Base-by-base conservation (phyloP, 2,329 filamentous ascomycete species). In the Elsinoe batatas region DNA sequence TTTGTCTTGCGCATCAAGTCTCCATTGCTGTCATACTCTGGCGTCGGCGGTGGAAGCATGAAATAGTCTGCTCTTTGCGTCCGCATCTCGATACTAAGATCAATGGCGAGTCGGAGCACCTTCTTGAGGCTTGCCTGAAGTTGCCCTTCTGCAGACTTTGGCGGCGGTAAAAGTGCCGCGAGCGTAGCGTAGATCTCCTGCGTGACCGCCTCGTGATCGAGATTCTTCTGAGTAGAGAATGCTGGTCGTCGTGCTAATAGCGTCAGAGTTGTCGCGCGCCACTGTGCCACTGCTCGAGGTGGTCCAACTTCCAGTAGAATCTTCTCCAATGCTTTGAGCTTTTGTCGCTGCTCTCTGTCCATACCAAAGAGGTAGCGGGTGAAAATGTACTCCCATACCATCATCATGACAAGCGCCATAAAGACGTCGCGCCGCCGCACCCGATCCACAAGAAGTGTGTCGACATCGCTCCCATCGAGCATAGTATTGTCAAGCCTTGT, bases 311-410 rank as follows among this genome's bases (percentile, higher is more conserved):
- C 93, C 17, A 81, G 80, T 30, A 98, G 79, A 37, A 87, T 84
- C 76, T 95, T 96, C 74, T 98, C 94, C 7, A 98, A 80, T 33
- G 87, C 84, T 75, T 98, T 97, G 69, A 98, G 84, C 72, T 97
- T 97, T 71, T 97, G 91, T 64, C 93, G 83, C 72, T 98, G 93
- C 71, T 97, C 93, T 64, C 91, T 82, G 69, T 98, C 93, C 89
- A 98, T 95, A 64, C 93, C 93, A 69, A 98, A 98, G 22, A 98
- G 83, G 70, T 98, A 98, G 61, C 93, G 84, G 7, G 91, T 96
- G 68, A 98, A 98, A 68, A 98, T 85, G 67, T 94, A 96, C 71
- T 98, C 93, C 91, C 91, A 98, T 53, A 98, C 84, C 90, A 98
- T 96, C 59, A 87, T 93, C 91, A 97, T 97, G 56, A 91, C 88